These are phyloP conservation scores for Acrocalymma vagum DNA, from an alignment of 2,329 filamentous ascomycete genomes.

Conservation along the genomic window DNA sequence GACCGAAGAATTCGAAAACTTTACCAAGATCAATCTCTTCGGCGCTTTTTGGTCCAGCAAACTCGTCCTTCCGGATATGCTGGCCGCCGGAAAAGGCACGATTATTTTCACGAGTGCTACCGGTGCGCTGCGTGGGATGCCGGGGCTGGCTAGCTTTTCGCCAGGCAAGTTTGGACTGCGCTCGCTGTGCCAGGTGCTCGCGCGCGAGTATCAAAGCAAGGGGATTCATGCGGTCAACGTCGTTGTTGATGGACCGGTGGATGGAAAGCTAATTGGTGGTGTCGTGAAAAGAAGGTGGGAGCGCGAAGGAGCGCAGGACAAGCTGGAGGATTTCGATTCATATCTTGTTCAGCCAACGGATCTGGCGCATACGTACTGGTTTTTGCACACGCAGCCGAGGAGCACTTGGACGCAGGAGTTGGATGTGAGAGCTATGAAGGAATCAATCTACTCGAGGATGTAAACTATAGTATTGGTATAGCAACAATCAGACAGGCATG, in stretches of 20 bases:
- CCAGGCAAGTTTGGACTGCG: slow-evolving; percentile 28
- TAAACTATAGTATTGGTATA: slow-evolving; percentile 3
- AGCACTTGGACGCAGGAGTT: slow-evolving; percentile 33
- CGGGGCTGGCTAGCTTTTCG: slow-evolving; percentile 24
- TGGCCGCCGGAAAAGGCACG: slow-evolving; percentile 22
- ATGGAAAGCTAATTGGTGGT: slow-evolving; percentile 10
- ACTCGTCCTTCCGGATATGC: slow-evolving; percentile 26
- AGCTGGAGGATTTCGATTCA: slow-evolving; percentile 6
- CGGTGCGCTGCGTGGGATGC: slow-evolving; percentile 22
- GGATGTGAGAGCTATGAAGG: slow-evolving; percentile 29
- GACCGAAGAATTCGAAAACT: slow-evolving; percentile 27
- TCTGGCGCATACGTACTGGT: slow-evolving; percentile 26
- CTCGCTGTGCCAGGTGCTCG: slow-evolving; percentile 12
- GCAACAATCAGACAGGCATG: neutral
- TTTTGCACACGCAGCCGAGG: slow-evolving; percentile 27
- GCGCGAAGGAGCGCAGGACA: slow-evolving; percentile 2
- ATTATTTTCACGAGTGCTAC: slow-evolving; percentile 28
- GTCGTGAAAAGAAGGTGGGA: slow-evolving; percentile 8
- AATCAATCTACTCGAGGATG: slow-evolving; percentile 15
- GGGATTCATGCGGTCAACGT: slow-evolving; percentile 7
- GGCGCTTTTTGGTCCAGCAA: slow-evolving; percentile 29
- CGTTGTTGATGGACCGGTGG: slow-evolving; percentile 10
- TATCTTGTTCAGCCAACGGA: slow-evolving; percentile 18
- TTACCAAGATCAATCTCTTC: slow-evolving; percentile 29
- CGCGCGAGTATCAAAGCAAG: slow-evolving; percentile 13